Base-by-base conservation (phyloP, 805 yeast species). In the Kuraishia capsulata region DNA sequence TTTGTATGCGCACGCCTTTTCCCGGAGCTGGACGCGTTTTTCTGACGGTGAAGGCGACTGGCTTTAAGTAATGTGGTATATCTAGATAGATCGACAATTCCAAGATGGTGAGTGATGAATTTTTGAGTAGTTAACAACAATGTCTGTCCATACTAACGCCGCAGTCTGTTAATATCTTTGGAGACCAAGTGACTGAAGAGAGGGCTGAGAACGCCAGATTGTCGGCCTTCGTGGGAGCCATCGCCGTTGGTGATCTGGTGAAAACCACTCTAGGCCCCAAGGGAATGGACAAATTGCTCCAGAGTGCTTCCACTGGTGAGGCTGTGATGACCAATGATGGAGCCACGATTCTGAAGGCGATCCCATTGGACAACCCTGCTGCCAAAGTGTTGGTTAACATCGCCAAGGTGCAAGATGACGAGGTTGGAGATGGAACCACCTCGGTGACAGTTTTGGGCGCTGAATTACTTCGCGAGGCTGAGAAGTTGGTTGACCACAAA, bases 351-450 rank as follows among this genome's bases (percentile, higher is more conserved):
- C 67, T 92, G 47, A 88, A 89, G 53, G 73, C 95, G 2, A 90
- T 92, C 51, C 97, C 97, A 13, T 76, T 92, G 48, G 96, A 89
- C 56, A 90, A 92, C 52, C 97, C 97, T 8, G 97, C 97, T 13
- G 99, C 98, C 19, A 86, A 86, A 52, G 90, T 90, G 40, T 68
- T 92, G 47, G 98, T 94, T 24, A 95, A 94, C 57, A 83, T 92
- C 40, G 82, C 96, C 36, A 81, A 92, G 59, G 90, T 94, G 17
- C 99, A 92, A 67, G 99, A 92, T 59, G 96, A 94, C 43, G 97
- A 90, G 61, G 96, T 90, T 48, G 97, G 97, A 43, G 97, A 92
- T 56, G 99, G 99, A 49, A 92, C 99, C 31, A 90, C 98, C 0
- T 83, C 96, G 20, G 98, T 94, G 24, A 88, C 97, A 0, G 84